Conservation (phyloP, 164 flowering plant species). For the Amborella trichopoda region DNA sequence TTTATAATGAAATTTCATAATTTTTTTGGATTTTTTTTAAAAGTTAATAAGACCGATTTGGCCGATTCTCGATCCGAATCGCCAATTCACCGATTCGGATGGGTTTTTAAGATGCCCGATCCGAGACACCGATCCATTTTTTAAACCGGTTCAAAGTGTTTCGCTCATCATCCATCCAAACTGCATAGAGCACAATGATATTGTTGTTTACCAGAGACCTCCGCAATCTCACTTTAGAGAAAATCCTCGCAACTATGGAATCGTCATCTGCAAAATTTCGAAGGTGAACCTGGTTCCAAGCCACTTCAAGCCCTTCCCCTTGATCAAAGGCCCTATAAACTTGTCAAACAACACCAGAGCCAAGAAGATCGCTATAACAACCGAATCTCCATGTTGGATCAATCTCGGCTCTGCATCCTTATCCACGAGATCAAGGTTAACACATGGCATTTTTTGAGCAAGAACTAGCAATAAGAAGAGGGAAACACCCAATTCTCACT, state of each 20-base stretch:
- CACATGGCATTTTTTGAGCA: slow-evolving; percentile 5
- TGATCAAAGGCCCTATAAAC: slow-evolving; percentile 64
- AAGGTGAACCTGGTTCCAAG: slow-evolving; percentile 56
- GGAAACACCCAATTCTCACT: no score
- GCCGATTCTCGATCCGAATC: no score
- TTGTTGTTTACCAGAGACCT: slow-evolving; percentile 23
- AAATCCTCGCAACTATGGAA: slow-evolving; percentile 25
- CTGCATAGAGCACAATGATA: slow-evolving; percentile 31
- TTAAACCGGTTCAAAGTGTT: slow-evolving; percentile 22
- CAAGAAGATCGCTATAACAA: slow-evolving; percentile 45
- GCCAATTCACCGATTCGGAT: no score
- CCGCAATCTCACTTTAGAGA: slow-evolving; percentile 33
- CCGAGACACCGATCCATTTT: no score
- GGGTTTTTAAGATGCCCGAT: no score
- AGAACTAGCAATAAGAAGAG: no score
- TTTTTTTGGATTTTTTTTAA: no score
- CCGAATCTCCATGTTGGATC: slow-evolving; percentile 56
- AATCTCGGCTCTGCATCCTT: slow-evolving; percentile 39
- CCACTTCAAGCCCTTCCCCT: slow-evolving; percentile 70
- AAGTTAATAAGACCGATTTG: no score
- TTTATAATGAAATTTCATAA: no score
- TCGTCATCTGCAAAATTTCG: slow-evolving; percentile 21
- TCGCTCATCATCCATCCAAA: slow-evolving; percentile 34
- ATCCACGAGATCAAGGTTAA: slow-evolving; percentile 9
- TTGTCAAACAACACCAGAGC: slow-evolving; percentile 46